These are phyloP conservation scores for Podospora appendiculata DNA, from an alignment of 495 filamentous ascomycete species.

Conservation along the genomic window DNA sequence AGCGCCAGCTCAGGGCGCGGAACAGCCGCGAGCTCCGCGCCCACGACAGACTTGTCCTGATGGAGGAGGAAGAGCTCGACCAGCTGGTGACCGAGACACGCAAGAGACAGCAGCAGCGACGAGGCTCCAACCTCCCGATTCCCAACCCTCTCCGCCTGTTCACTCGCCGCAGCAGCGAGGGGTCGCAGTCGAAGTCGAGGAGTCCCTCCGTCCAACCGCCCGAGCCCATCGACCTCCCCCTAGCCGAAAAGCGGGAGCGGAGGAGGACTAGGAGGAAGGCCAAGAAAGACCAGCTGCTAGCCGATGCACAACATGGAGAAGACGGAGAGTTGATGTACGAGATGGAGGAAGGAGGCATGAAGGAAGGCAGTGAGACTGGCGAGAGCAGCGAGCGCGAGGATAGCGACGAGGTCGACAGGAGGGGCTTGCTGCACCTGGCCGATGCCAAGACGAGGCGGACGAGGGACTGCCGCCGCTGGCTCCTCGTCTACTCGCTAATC, in stretches of 20 bases:
- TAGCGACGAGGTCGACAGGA: conserved; percentile 46
- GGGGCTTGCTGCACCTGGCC: conserved; percentile 32
- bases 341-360: conserved; percentile 75
- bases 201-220: conserved; percentile 21
- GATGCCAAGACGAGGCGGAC: conserved; percentile 35
- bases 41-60: conserved; percentile 68
- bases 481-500: conserved; percentile 45
- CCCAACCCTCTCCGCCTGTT: conserved; percentile 37
- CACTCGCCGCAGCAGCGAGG: conserved; percentile 24
- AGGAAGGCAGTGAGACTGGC: conserved; percentile 51
- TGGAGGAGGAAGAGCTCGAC: conserved; percentile 85
- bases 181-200: conserved; percentile 17
- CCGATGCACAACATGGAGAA: conserved; percentile 48
- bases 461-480: conserved; percentile 41
- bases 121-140: conserved; percentile 35
- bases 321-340: conserved; percentile 78
- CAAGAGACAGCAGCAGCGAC: conserved; percentile 40
- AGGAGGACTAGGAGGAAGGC: conserved; percentile 36
- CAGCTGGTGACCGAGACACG: conserved; percentile 54
- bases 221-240: conserved; percentile 14
- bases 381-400: conserved; percentile 47
- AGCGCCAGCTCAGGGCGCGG: conserved; percentile 52
- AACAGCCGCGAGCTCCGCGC: conserved; percentile 63
- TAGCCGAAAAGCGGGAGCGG: conserved; percentile 44
- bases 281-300: conserved; percentile 39